Conservation (phyloP, 1,139 yeast species). For the Lodderomyces margitis region DNA sequence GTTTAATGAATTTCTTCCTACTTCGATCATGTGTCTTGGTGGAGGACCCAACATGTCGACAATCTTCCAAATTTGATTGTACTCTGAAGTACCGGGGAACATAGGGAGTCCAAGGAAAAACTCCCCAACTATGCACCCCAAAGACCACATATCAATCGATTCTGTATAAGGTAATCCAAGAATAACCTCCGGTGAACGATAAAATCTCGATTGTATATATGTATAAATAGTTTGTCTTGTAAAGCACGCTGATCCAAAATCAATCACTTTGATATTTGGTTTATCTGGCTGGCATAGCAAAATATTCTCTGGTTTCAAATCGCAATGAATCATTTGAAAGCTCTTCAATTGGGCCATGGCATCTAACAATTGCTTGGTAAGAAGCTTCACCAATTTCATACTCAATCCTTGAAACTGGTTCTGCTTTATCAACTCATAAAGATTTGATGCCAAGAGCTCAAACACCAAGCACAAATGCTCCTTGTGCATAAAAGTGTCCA, state of each 20-base stretch:
- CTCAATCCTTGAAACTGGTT: constrained; percentile 91
- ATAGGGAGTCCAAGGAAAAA: constrained; percentile 88
- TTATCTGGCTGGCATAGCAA: constrained; percentile 76
- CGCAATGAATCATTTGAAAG: constrained; percentile 90
- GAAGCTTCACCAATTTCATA: constrained; percentile 72
- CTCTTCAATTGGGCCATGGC: constrained; percentile 78
- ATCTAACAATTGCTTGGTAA: constrained; percentile 78
- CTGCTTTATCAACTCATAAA: constrained; percentile 88
- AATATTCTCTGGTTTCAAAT: constrained; percentile 93
- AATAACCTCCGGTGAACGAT: constrained; percentile 93
- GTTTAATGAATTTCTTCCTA: constrained; percentile 79
- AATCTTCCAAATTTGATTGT: constrained; percentile 82
- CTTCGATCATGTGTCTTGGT: constrained; percentile 94
- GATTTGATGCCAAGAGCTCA: constrained; percentile 82
- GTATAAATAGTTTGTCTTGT: constrained; percentile 88
- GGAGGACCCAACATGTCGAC: constrained; percentile 83
- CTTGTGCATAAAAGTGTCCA: constrained; percentile 89
- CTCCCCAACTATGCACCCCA: constrained; percentile 96
- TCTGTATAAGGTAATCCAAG: constrained; percentile 89
- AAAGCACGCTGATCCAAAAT: constrained; percentile 95
- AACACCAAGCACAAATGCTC: constrained; percentile 92
- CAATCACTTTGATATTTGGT: constrained; percentile 89
- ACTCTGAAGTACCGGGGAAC: constrained; percentile 94
- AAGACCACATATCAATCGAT: constrained; percentile 97
- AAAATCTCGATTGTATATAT: constrained; percentile 92